Evolutionary conservation across 2,329 filamentous ascomycete species (phyloP).

Genomic region (Colletotrichum tamarilloi): DNA sequence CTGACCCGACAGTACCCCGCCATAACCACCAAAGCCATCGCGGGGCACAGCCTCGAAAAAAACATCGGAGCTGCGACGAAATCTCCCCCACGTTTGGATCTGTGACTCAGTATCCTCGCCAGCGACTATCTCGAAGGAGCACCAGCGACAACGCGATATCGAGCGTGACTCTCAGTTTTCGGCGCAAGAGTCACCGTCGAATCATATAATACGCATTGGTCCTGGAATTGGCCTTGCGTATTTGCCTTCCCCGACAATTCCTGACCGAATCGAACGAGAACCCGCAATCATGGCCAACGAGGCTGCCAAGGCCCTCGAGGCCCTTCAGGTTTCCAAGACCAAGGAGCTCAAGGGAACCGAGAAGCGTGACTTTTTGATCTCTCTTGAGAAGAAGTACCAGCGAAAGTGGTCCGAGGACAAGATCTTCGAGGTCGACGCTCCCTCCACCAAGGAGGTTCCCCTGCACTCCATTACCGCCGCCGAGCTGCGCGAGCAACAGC

Average conservation of each 20-base stretch:
- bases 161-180: conserved; percentile 1
- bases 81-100: conserved; percentile 23
- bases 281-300: conserved; percentile 56
- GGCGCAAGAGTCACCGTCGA: conserved; percentile 6
- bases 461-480: conserved; percentile 77
- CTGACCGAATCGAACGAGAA: conserved; percentile 5
- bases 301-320: conserved; percentile 62
- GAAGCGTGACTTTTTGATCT: conserved; percentile 85
- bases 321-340: conserved; percentile 65
- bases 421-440: conserved; percentile 89
- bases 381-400: conserved; percentile 93
- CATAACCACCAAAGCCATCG: conserved; percentile 31
- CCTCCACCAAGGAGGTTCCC: conserved; percentile 80
- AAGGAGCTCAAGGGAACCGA: conserved; percentile 78
- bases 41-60: conserved; percentile 38
- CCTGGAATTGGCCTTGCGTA: conserved; percentile 11
- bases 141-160: conserved; percentile 6
- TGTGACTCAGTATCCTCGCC: conserved; percentile 32
- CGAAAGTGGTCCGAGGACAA: conserved; percentile 80
- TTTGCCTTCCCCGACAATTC: conserved; percentile 2
- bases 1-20: conserved; percentile 34
- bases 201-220: conserved; percentile 7
- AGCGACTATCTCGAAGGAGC: conserved; percentile 20
- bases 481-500: conserved; percentile 81
- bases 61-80: conserved; percentile 34